Evolutionary conservation across 140 eudicot species (phyloP), one percentile per base, ranked within the genome.

Genomic region (Anethum foeniculum): DNA sequence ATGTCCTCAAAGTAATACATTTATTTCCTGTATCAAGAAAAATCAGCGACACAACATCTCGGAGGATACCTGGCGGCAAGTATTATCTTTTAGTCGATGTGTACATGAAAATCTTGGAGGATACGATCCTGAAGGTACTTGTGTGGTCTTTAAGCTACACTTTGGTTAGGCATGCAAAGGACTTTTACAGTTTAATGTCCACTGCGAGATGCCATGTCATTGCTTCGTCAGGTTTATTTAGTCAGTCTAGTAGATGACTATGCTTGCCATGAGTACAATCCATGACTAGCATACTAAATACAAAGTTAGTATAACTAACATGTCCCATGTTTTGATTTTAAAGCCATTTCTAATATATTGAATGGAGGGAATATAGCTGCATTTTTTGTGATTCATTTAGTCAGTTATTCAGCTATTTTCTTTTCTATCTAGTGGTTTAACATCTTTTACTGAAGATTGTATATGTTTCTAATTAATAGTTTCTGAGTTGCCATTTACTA

Each of bases 41-140:
- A 86, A 94, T 62, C 98, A 94, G 86, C 90, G 93, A 48, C 90
- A 94, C 83, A 93, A 94, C 85, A 92, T 94, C 41, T 94, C 98
- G 7, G 97, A 90, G 88, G 97, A 94, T 79, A 94, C 97, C 38
- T 94, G 98, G 97, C 78, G 90, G 72, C 97, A 94, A 84, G 97
- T 94, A 79, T 86, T 94, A 79, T 90, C 96, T 46, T 94, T 92
- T 87, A 92, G 97, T 81, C 93, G 91, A n/a, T 88, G 94, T 87
- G 97, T 94, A 75, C 93, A 90, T 76, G 98, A 92, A 86, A 91
- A 94, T 79, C 94, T 94, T 77, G 93, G 89, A 84, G 98, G 97
- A 71, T 93, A 91, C 81, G 98, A 93, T 84, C 94, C 96, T 77
- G 93, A 87, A 90, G 91, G 97, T 90, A 88, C 46, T 28, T 68